phyloP scores from a whole-genome alignment of 2,329 filamentous ascomycete genomes.

The Xylariaceae sp. region DNA sequence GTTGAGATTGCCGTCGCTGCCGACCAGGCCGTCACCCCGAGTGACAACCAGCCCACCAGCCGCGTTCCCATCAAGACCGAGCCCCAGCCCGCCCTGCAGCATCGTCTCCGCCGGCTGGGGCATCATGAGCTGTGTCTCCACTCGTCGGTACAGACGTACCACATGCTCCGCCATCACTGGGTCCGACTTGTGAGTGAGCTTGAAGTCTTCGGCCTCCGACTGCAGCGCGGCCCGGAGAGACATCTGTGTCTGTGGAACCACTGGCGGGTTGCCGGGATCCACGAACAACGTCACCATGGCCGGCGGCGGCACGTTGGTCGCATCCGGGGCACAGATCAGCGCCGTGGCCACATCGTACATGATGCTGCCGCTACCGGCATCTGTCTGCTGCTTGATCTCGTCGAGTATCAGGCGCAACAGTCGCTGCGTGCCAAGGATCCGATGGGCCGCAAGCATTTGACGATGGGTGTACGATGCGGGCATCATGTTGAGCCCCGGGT shows the following conservation, averaged over 20 bases:
- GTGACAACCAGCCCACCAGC: slow-evolving; percentile 37
- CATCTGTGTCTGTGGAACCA: slow-evolving; percentile 42
- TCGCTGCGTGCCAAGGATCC: slow-evolving; percentile 56
- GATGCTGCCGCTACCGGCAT: slow-evolving; percentile 52
- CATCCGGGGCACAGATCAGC: slow-evolving; percentile 63
- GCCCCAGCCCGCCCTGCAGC: slow-evolving; percentile 38
- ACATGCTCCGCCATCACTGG: slow-evolving; percentile 53
- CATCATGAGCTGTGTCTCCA: slow-evolving; percentile 58
- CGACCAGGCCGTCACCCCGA: slow-evolving; percentile 32
- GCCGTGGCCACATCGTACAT: slow-evolving; percentile 65
- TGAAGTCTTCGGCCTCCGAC: slow-evolving; percentile 52
- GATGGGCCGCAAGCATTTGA: slow-evolving; percentile 56
- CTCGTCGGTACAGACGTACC: slow-evolving; percentile 56
- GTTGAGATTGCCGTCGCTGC: slow-evolving; percentile 32
- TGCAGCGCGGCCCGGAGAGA: slow-evolving; percentile 57
- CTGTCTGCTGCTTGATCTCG: slow-evolving; percentile 59
- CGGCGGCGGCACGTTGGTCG: slow-evolving; percentile 38
- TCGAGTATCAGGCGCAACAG: slow-evolving; percentile 60
- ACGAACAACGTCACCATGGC: slow-evolving; percentile 28
- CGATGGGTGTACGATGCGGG: slow-evolving; percentile 46
- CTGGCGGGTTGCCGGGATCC: slow-evolving; percentile 31
- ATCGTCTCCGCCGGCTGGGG: slow-evolving; percentile 34
- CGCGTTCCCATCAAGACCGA: slow-evolving; percentile 37
- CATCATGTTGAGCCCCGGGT: slow-evolving; percentile 49
- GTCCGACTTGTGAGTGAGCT: slow-evolving; percentile 51